phyloP scores from a whole-genome alignment of 1,139 yeast species.

The Candida mesenterica region DNA sequence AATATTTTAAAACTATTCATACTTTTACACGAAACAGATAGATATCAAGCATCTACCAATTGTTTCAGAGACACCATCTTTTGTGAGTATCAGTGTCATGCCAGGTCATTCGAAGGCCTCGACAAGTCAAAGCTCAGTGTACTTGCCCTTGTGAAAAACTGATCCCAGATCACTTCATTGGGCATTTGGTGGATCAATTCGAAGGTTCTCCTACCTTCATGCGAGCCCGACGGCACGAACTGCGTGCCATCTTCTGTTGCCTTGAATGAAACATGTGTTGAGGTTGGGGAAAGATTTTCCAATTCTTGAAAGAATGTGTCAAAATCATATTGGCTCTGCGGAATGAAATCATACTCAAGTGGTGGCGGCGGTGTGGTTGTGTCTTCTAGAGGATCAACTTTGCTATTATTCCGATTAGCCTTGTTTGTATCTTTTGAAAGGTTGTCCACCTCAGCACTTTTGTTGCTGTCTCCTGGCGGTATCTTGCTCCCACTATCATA shows the following conservation, averaged over 20 bases:
- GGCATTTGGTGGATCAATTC: constrained; percentile 68
- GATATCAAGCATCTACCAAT: too few species aligned
- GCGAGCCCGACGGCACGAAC: constrained; percentile 6
- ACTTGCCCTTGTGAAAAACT: constrained; percentile 49
- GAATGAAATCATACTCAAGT: background rate
- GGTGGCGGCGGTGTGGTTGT: background rate
- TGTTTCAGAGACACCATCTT: background rate
- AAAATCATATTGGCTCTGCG: constrained; percentile 24
- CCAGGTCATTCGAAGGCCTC: background rate
- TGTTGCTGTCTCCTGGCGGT: background rate
- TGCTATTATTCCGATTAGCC: background rate
- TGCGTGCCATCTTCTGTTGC: background rate
- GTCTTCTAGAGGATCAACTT: background rate
- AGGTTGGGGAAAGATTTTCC: constrained; percentile 28
- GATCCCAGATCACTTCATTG: constrained; percentile 74
- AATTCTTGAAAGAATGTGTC: constrained; percentile 46
- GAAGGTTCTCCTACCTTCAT: constrained; percentile 55
- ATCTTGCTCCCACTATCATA: background rate
- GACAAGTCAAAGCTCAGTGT: constrained; percentile 5
- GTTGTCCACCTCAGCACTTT: background rate
- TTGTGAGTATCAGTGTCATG: background rate
- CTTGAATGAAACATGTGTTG: constrained; percentile 1
- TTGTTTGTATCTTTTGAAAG: background rate
- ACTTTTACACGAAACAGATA: too few species aligned
- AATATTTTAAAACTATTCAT: too few species aligned